Evolutionary conservation across 78 protist species (phyloP).

Genomic region (Neovahlkampfia damariscottae): DNA sequence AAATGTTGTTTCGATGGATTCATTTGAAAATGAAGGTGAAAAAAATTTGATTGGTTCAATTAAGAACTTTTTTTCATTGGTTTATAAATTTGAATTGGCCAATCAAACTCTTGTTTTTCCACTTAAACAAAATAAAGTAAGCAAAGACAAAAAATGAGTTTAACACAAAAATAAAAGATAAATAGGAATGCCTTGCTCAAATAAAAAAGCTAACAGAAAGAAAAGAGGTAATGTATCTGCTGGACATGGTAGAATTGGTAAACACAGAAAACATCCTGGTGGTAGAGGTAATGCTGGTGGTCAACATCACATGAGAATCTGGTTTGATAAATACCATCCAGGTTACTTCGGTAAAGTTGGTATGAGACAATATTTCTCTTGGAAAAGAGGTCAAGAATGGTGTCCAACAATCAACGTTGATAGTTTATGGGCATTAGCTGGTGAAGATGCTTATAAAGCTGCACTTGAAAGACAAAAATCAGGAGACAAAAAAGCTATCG

Average conservation of each 20-base stretch:
- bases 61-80: too few relatives aligned
- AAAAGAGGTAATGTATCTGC: conserved; percentile 65
- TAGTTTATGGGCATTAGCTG: conserved; percentile 82
- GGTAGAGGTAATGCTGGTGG: conserved; percentile 99
- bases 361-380: conserved; percentile 91
- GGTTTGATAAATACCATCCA: conserved; percentile 96
- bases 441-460: conserved; percentile 46
- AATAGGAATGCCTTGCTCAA: too few relatives aligned
- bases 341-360: conserved; percentile 99
- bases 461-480: too few relatives aligned
- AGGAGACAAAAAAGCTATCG: conserved; percentile 69
- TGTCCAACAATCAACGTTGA: conserved; percentile 90
- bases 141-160: too few relatives aligned
- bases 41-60: too few relatives aligned
- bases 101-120: too few relatives aligned
- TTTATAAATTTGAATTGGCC: too few relatives aligned
- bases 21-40: too few relatives aligned
- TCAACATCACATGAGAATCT: conserved; percentile 91
- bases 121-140: too few relatives aligned
- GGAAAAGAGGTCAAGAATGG: conserved; percentile 39
- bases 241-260: conserved; percentile 92
- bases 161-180: too few relatives aligned
- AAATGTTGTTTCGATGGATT: too few relatives aligned
- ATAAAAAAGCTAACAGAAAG: too few relatives aligned
- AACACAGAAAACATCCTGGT: conserved; percentile 96